Percentiles rank a stretch among this genome's conserved stretches.
Evolutionary conservation across 2,329 filamentous ascomycete species (phyloP).

Genomic region (Aspergillus niger): DNA sequence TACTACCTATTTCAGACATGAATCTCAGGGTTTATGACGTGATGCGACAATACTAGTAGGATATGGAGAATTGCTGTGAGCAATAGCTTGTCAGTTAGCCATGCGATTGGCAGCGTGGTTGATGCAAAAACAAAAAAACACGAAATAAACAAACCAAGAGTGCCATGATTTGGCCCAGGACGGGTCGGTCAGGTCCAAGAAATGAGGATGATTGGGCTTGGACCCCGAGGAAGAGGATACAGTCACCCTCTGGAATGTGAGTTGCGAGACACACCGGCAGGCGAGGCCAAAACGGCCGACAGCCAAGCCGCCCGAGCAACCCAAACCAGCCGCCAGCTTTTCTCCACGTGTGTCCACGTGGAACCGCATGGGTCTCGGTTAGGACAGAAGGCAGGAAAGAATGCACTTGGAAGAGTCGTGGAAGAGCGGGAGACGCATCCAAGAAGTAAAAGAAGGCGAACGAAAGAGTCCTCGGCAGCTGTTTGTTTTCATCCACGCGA

Average conservation of each 20-base stretch:
- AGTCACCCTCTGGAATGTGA: background rate
- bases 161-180: too few species aligned
- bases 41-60: background rate
- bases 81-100: background rate
- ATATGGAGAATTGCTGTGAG: too few species aligned
- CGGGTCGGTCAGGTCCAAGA: background rate
- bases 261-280: background rate
- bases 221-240: background rate
- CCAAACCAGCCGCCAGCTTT: constrained; percentile 12
- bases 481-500: background rate
- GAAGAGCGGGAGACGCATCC: constrained; percentile 19
- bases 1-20: background rate
- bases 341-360: constrained; percentile 42
- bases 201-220: background rate
- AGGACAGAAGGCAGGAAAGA: constrained; percentile 18
- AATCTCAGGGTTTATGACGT: background rate
- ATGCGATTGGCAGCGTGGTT: background rate
- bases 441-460: background rate
- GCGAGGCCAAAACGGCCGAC: constrained; percentile 2
- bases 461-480: background rate
- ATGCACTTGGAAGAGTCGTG: constrained; percentile 31
- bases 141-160: too few species aligned
- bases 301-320: constrained; percentile 15
- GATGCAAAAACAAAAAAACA: background rate
- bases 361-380: constrained; percentile 34